A percentile compares a stretch with the other conserved stretches of the same genome.
Evolutionary conservation across 148 eudicot genomes (phyloP).

Genomic region (Amaranthus hypochondriacus): DNA sequence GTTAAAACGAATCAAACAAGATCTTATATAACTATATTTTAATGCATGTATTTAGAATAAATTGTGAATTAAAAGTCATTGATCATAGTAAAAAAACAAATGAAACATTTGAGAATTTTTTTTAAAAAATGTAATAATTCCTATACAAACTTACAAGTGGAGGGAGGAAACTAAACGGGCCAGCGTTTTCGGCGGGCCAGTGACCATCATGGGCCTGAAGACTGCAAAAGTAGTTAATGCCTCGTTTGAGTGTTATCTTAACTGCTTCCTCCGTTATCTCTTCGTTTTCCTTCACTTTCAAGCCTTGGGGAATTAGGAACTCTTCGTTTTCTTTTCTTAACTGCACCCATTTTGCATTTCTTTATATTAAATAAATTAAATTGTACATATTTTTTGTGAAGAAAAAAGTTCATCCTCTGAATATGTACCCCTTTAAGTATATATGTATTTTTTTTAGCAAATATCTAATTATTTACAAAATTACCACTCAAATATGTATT

Average conservation of each 20-base stretch:
- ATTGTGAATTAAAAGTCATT: too few relatives aligned
- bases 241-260: slow-evolving; percentile 35
- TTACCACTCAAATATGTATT: too few relatives aligned
- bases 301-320: slow-evolving; percentile 6
- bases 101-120: too few relatives aligned
- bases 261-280: slow-evolving; percentile 32
- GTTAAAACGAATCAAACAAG: too few relatives aligned
- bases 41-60: too few relatives aligned
- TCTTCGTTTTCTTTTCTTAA: slow-evolving; percentile 34
- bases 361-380: neutral
- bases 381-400: neutral
- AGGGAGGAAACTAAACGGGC: slow-evolving; percentile 48
- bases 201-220: slow-evolving; percentile 61
- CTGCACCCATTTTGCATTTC: slow-evolving; percentile 10
- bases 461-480: too few relatives aligned
- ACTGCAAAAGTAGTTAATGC: slow-evolving; percentile 31
- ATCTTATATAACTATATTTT: too few relatives aligned
- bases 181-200: slow-evolving; percentile 56
- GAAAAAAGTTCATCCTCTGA: too few relatives aligned
- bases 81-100: too few relatives aligned
- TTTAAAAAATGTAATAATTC: neutral
- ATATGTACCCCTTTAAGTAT: too few relatives aligned
- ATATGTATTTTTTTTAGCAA: too few relatives aligned
- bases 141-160: slow-evolving; percentile 30
- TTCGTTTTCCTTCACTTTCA: slow-evolving; percentile 26